phyloP scores from a whole-genome alignment of 192 early-diverging fungal genomes.

The Mortierella antarctica region DNA sequence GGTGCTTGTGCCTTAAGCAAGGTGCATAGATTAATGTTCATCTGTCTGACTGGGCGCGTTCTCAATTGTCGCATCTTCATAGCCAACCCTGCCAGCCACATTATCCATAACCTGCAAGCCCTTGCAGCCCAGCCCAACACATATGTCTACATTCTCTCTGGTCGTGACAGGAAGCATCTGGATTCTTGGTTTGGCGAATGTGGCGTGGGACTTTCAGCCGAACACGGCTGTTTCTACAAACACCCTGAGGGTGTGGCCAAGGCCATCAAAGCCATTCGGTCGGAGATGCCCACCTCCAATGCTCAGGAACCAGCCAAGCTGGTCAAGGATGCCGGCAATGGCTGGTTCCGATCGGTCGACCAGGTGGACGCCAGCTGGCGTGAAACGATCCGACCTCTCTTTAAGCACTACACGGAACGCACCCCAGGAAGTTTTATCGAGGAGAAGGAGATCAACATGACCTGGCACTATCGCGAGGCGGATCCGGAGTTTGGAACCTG shows the following conservation, averaged over 20 bases:
- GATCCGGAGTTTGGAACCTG: constrained; percentile 95
- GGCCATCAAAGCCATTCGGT: constrained; percentile 57
- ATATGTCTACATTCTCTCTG: constrained; percentile 96
- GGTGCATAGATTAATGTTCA: not conserved
- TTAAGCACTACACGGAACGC: constrained; percentile 97
- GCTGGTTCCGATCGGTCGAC: constrained; percentile 92
- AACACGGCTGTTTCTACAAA: constrained; percentile 98
- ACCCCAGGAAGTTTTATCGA: constrained; percentile 98
- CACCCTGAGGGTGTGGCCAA: constrained; percentile 82
- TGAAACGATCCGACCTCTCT: constrained; percentile 91
- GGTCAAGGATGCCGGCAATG: constrained; percentile 68
- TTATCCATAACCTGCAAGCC: constrained; percentile 75
- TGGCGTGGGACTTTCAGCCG: constrained; percentile 92
- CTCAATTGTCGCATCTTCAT: not conserved
- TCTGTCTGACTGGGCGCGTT: not conserved
- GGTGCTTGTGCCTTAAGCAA: not conserved
- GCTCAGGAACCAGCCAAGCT: constrained; percentile 58
- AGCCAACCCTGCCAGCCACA: constrained; percentile 83
- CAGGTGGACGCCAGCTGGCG: constrained; percentile 93
- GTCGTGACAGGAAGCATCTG: constrained; percentile 88
- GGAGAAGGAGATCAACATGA: constrained; percentile 98
- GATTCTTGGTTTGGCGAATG: constrained; percentile 92
- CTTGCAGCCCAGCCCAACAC: constrained; percentile 84
- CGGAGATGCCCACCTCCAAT: constrained; percentile 55
- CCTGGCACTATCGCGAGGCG: constrained; percentile 98